Conservation (phyloP, 352 stramenopile genomes). For the Phytophthora europaea region DNA sequence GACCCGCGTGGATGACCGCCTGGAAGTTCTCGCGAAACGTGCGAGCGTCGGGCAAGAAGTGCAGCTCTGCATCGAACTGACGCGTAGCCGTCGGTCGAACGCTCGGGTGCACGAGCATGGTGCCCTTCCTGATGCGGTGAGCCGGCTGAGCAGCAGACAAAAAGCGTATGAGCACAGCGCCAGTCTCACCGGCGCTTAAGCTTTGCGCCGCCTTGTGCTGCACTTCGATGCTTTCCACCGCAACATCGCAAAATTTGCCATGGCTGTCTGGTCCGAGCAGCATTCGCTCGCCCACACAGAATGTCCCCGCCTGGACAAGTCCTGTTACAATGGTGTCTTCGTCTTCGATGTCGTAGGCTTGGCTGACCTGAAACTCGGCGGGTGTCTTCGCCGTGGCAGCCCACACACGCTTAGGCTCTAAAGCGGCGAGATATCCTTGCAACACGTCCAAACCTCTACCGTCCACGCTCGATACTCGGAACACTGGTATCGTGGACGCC, state of each 20-base stretch:
- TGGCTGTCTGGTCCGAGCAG: slow-evolving; percentile 68
- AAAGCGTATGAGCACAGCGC: slow-evolving; percentile 71
- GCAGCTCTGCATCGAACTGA: slow-evolving; percentile 84
- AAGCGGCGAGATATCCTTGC: slow-evolving; percentile 61
- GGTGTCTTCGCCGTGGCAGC: slow-evolving; percentile 55
- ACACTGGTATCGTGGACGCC: slow-evolving; percentile 53
- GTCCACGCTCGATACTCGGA: slow-evolving; percentile 72
- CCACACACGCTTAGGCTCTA: slow-evolving; percentile 78
- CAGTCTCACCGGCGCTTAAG: slow-evolving; percentile 76
- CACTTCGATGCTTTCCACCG: slow-evolving; percentile 83
- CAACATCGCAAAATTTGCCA: slow-evolving; percentile 73
- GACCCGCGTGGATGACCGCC: slow-evolving; percentile 84
- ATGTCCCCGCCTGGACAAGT: slow-evolving; percentile 73
- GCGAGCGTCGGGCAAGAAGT: slow-evolving; percentile 66
- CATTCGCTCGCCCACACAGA: slow-evolving; percentile 72
- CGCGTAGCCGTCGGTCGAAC: slow-evolving; percentile 65
- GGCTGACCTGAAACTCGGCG: slow-evolving; percentile 83
- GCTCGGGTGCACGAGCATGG: slow-evolving; percentile 81
- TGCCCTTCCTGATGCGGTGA: slow-evolving; percentile 65
- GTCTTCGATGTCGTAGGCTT: slow-evolving; percentile 82
- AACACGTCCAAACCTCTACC: slow-evolving; percentile 65
- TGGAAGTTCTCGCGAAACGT: slow-evolving; percentile 80
- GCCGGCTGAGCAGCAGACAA: slow-evolving; percentile 25
- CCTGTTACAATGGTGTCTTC: slow-evolving; percentile 76
- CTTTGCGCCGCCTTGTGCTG: slow-evolving; percentile 71